A percentile compares a stretch with the other conserved stretches of the same genome.
phyloP scores from a whole-genome alignment of 2,329 filamentous ascomycete species.

The Shiraia bambusicola region DNA sequence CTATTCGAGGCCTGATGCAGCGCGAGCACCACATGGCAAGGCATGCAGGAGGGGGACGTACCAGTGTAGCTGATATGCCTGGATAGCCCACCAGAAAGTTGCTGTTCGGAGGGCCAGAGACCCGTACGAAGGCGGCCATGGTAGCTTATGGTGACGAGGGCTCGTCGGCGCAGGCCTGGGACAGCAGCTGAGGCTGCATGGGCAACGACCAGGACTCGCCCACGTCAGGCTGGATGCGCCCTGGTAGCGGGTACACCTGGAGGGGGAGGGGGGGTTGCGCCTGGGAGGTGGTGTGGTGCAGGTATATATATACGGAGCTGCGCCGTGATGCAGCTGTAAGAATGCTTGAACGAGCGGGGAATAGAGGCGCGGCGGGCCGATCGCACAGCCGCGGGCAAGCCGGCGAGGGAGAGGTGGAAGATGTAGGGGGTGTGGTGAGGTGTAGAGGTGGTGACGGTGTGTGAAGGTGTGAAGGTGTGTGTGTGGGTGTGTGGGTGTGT shows the following conservation, averaged over 20 bases:
- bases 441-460: slow-evolving; percentile 9
- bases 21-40: slow-evolving; percentile 3
- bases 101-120: slow-evolving; percentile 95
- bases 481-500: slow-evolving; percentile 10
- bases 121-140: slow-evolving; percentile 80
- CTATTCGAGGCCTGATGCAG: slow-evolving; percentile 4
- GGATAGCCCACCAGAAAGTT: slow-evolving; percentile 96
- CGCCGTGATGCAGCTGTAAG: slow-evolving; percentile 20
- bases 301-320: slow-evolving; percentile 8
- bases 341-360: slow-evolving; percentile 28
- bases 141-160: slow-evolving; percentile 25
- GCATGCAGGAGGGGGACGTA: slow-evolving; percentile 54
- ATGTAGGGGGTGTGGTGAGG: slow-evolving; percentile 6
- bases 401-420: slow-evolving; percentile 3
- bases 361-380: slow-evolving; percentile 15
- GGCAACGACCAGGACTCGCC: slow-evolving; percentile 22
- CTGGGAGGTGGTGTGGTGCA: slow-evolving; percentile 10
- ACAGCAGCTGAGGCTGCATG: slow-evolving; percentile 39
- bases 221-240: slow-evolving; percentile 10
- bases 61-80: slow-evolving; percentile 94
- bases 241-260: slow-evolving; percentile 7
- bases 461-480: slow-evolving; percentile 10
- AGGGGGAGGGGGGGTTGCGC: slow-evolving; percentile 12
- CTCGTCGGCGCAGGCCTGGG: slow-evolving; percentile 40
- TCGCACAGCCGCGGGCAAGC: slow-evolving; percentile 10